phyloP scores from a whole-genome alignment of 2,329 filamentous ascomycete species.

The Cladophialophora carrionii region DNA sequence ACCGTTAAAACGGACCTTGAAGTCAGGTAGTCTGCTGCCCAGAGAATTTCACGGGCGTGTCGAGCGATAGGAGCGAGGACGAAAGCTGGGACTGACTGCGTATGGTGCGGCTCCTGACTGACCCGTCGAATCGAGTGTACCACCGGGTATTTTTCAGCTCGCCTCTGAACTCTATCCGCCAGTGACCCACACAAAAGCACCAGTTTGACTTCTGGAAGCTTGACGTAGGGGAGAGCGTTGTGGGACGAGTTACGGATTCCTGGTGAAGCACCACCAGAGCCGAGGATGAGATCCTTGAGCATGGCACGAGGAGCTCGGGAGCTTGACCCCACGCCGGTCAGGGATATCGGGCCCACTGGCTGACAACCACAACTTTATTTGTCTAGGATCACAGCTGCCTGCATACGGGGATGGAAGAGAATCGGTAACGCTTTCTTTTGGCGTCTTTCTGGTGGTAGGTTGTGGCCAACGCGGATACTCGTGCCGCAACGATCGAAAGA shows the following conservation, averaged over 20 bases:
- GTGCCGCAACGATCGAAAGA: background rate
- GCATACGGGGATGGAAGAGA: background rate
- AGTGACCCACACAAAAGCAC: slow-evolving; percentile 6
- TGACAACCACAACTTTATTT: background rate
- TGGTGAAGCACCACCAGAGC: background rate
- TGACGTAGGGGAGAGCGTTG: background rate
- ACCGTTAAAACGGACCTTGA: background rate
- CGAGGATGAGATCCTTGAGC: background rate
- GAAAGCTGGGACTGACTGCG: slow-evolving; percentile 14
- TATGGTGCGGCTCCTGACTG: background rate
- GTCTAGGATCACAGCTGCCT: background rate
- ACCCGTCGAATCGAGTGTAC: background rate
- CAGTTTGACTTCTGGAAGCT: slow-evolving; percentile 1
- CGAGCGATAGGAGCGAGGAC: slow-evolving; percentile 5
- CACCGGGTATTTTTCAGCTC: slow-evolving; percentile 5
- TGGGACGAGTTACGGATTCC: background rate
- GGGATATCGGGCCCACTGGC: background rate
- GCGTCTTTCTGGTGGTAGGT: background rate
- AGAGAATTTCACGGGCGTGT: background rate
- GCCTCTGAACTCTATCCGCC: slow-evolving; percentile 10
- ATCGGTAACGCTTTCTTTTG: background rate
- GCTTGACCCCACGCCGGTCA: background rate
- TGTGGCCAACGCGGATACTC: background rate
- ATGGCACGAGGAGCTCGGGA: background rate
- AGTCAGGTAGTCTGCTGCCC: background rate